phyloP scores from a whole-genome alignment of 2,329 filamentous ascomycete genomes.

The Daldinia sp. region DNA sequence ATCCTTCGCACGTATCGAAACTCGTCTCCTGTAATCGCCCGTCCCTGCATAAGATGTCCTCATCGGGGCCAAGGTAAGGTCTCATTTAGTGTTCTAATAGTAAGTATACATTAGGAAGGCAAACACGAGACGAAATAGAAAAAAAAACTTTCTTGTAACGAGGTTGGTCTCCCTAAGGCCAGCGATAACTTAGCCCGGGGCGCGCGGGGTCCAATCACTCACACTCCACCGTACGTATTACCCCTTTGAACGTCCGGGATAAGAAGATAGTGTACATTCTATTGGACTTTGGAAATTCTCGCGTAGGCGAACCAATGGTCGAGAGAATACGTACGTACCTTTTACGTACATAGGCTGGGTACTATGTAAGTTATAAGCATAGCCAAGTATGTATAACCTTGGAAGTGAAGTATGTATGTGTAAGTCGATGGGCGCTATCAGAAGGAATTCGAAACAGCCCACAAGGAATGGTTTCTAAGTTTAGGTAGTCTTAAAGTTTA shows the following conservation, averaged over 20 bases:
- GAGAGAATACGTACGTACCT: constrained; percentile 5
- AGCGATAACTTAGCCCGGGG: constrained; percentile 2
- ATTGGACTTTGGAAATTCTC: constrained; percentile 24
- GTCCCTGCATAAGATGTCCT: constrained; percentile 34
- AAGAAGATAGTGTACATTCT: constrained; percentile 15
- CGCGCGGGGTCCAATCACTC: constrained; percentile 22
- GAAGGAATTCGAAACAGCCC: constrained; percentile 23
- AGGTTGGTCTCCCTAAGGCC: neutral
- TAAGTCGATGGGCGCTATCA: constrained; percentile 13
- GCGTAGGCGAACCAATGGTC: constrained; percentile 18
- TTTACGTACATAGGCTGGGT: neutral
- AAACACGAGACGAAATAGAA: constrained; percentile 32
- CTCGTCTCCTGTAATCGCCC: constrained; percentile 40
- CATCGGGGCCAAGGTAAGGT: constrained; percentile 25
- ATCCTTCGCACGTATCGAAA: constrained; percentile 42
- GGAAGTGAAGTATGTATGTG: neutral
- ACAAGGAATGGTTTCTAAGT: constrained; percentile 37
- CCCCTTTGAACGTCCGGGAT: constrained; percentile 26
- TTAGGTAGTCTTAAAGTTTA: constrained; percentile 28
- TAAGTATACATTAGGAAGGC: constrained; percentile 29
- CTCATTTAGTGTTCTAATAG: constrained; percentile 12
- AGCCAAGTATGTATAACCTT: too few species aligned
- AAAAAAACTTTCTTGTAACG: constrained; percentile 12
- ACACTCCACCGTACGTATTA: constrained; percentile 12
- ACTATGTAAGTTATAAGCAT: too few species aligned